phyloP scores from a whole-genome alignment of 2,329 filamentous ascomycete species.

The Cladosporium cucumerinum region DNA sequence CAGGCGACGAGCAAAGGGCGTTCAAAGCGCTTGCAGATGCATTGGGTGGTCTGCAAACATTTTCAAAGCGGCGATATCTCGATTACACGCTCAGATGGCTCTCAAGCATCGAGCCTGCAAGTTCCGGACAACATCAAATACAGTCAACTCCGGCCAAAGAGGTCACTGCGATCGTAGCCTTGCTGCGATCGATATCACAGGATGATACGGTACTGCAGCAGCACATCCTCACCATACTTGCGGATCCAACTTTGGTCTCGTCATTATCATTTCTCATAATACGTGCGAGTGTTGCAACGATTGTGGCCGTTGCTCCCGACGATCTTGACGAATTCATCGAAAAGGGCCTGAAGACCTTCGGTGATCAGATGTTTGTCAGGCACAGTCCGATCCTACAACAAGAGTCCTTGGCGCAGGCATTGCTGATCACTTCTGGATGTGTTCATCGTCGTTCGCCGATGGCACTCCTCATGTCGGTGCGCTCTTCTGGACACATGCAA shows the following conservation, averaged over 20 bases:
- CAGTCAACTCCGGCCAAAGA: background rate
- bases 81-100: constrained; percentile 35
- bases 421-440: constrained; percentile 75
- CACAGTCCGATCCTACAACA: constrained; percentile 83
- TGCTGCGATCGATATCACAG: background rate
- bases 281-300: constrained; percentile 28
- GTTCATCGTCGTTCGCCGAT: constrained; percentile 64
- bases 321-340: constrained; percentile 58
- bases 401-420: constrained; percentile 77
- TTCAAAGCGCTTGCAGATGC: background rate
- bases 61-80: constrained; percentile 42
- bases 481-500: constrained; percentile 70
- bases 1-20: background rate
- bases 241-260: constrained; percentile 24
- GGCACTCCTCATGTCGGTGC: constrained; percentile 65
- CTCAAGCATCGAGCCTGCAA: constrained; percentile 15
- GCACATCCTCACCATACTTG: constrained; percentile 20
- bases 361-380: constrained; percentile 80
- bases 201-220: background rate
- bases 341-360: constrained; percentile 70
- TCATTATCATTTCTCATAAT: constrained; percentile 25
- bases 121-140: background rate
- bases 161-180: constrained; percentile 17
- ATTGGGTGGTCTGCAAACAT: constrained; percentile 18
- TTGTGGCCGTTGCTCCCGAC: constrained; percentile 24